These are phyloP conservation scores for Apiospora koreana DNA, from an alignment of 2,329 filamentous ascomycete species.

Conservation along the genomic window DNA sequence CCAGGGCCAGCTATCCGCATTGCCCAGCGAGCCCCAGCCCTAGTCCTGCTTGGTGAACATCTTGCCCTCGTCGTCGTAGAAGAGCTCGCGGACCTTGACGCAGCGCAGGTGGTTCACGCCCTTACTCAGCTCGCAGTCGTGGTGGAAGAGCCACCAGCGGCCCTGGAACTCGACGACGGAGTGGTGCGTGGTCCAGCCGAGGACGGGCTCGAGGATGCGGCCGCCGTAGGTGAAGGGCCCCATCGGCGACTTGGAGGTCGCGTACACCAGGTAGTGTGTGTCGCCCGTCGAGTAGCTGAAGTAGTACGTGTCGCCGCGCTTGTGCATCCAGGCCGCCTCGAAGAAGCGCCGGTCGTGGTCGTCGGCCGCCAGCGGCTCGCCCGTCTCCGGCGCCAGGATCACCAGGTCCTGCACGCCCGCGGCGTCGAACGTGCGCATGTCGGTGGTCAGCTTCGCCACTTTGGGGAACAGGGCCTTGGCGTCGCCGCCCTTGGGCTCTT, in stretches of 20 bases:
- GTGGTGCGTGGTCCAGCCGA: conserved; percentile 83
- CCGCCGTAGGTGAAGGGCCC: conserved; percentile 76
- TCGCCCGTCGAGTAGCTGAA: conserved; percentile 80
- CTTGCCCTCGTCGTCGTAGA: conserved; percentile 66
- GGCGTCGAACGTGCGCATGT: conserved; percentile 64
- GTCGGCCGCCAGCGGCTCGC: conserved; percentile 59
- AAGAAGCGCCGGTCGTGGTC: conserved; percentile 79
- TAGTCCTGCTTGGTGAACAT: conserved; percentile 50
- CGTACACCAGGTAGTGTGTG: conserved; percentile 74
- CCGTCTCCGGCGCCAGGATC: conserved; percentile 64
- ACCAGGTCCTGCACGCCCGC: conserved; percentile 57
- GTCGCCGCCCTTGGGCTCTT: conserved; percentile 60
- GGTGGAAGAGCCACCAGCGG: conserved; percentile 75
- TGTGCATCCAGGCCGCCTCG: conserved; percentile 80
- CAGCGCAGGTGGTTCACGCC: conserved; percentile 71
- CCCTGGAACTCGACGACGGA: conserved; percentile 74
- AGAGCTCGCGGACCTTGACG: conserved; percentile 75
- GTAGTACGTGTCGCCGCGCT: conserved; percentile 69
- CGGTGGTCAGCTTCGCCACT: conserved; percentile 62
- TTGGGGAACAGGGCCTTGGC: conserved; percentile 63
- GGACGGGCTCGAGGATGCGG: conserved; percentile 71
- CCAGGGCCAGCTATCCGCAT: too few species aligned
- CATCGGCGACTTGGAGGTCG: conserved; percentile 61
- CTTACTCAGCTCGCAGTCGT: conserved; percentile 69
- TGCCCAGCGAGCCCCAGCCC: too few species aligned